These are phyloP conservation scores for Backusella circina DNA, from an alignment of 192 early-diverging fungal genomes.

Conservation along the genomic window DNA sequence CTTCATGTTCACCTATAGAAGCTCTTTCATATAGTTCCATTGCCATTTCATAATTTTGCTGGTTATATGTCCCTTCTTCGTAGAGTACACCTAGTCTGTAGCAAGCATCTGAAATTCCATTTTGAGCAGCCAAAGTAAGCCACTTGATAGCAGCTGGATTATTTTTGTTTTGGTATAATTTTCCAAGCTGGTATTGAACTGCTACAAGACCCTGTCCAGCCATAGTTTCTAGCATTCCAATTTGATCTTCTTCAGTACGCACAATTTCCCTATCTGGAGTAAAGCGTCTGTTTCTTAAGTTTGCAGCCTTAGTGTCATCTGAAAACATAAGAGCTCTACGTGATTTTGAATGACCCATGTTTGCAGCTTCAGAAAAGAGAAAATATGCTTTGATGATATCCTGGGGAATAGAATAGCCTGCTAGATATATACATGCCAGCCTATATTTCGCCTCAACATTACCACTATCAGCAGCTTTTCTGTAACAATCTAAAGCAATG, in stretches of 20 bases:
- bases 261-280: neutral
- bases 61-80: neutral
- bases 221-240: neutral
- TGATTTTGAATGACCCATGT: no score
- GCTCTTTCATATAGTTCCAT: neutral
- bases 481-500: neutral
- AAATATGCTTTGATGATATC: neutral
- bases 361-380: no score
- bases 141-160: neutral
- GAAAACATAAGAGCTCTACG: neutral
- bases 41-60: neutral
- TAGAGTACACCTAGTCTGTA: neutral
- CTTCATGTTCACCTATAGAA: neutral
- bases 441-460: neutral
- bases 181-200: neutral
- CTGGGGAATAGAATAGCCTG: neutral
- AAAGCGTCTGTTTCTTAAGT: neutral
- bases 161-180: neutral
- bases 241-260: neutral
- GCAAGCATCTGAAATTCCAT: neutral
- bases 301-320: neutral
- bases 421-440: neutral
- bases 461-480: neutral
- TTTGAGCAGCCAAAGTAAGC: neutral
- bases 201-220: neutral